Evolutionary conservation across 306 rosid species (phyloP).

Genomic region (Rubus idaeus): DNA sequence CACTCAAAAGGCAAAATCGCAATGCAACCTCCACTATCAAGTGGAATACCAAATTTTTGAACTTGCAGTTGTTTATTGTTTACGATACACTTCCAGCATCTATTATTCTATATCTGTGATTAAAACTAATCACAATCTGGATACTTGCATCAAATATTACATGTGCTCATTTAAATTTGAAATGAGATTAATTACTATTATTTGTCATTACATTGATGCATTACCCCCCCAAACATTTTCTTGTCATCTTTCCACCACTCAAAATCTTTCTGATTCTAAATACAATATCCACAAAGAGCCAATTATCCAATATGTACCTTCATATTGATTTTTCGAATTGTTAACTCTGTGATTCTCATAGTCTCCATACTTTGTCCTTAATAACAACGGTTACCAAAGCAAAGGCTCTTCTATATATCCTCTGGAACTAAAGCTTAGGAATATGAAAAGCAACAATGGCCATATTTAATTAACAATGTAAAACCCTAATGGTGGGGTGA

Average conservation of each 20-base stretch:
- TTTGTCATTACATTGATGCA: neutral
- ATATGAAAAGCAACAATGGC: conserved; percentile 21
- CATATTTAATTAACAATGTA: neutral
- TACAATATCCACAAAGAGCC: neutral
- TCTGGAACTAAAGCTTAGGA: conserved; percentile 4
- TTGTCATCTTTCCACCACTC: neutral
- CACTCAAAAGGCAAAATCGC: neutral
- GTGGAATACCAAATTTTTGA: neutral
- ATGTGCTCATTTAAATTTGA: neutral
- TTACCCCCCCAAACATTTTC: neutral
- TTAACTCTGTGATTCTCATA: conserved; percentile 6
- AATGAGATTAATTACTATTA: neutral
- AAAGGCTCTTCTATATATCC: conserved; percentile 6
- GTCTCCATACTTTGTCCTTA: conserved; percentile 4
- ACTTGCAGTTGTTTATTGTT: neutral
- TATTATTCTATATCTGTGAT: neutral
- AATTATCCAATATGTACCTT: neutral
- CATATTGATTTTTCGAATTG: neutral
- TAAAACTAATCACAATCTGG: conserved; percentile 4
- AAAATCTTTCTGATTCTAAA: neutral
- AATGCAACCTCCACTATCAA: neutral
- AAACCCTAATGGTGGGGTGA: conserved; percentile 8
- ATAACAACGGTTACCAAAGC: conserved; percentile 20
- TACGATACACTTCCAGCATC: neutral
- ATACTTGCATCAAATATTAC: neutral